A percentile compares a stretch with the other conserved stretches of the same genome.
These are phyloP conservation scores for Graphiopsis chlorocephala DNA, from an alignment of 2,329 filamentous ascomycete genomes.

Conservation along the genomic window DNA sequence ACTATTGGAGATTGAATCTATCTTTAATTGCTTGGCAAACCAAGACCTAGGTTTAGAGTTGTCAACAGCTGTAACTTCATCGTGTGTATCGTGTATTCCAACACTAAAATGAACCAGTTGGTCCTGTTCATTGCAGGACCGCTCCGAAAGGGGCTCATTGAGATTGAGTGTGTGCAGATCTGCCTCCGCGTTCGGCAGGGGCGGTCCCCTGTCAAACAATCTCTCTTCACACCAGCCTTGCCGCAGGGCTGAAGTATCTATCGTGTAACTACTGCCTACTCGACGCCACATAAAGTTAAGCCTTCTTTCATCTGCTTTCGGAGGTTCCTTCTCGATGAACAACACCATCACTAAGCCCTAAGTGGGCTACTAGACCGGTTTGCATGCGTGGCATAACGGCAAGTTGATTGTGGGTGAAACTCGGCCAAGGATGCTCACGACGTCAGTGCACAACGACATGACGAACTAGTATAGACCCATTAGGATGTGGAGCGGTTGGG, in stretches of 20 bases:
- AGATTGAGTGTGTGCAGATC: background rate
- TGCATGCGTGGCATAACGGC: constrained; percentile 1
- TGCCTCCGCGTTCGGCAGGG: background rate
- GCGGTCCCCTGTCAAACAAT: background rate
- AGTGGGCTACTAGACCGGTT: background rate
- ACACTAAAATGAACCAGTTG: background rate
- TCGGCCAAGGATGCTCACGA: constrained; percentile 6
- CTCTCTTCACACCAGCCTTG: constrained; percentile 1
- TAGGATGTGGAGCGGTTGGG: background rate
- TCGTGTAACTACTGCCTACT: background rate
- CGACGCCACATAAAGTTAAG: background rate
- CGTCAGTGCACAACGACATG: constrained; percentile 9
- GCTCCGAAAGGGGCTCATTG: background rate
- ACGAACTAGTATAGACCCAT: background rate
- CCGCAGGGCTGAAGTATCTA: constrained; percentile 3
- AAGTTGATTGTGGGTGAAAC: constrained; percentile 5
- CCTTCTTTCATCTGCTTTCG: background rate
- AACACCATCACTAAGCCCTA: background rate
- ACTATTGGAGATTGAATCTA: background rate
- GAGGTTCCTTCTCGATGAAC: background rate
- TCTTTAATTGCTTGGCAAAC: background rate
- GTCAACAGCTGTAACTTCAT: background rate
- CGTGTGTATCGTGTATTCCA: background rate
- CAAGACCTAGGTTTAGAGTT: background rate
- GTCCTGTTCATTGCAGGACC: background rate